These are phyloP conservation scores for Skeletonema potamos DNA, from an alignment of 108 stramenopile genomes.

Conservation along the genomic window DNA sequence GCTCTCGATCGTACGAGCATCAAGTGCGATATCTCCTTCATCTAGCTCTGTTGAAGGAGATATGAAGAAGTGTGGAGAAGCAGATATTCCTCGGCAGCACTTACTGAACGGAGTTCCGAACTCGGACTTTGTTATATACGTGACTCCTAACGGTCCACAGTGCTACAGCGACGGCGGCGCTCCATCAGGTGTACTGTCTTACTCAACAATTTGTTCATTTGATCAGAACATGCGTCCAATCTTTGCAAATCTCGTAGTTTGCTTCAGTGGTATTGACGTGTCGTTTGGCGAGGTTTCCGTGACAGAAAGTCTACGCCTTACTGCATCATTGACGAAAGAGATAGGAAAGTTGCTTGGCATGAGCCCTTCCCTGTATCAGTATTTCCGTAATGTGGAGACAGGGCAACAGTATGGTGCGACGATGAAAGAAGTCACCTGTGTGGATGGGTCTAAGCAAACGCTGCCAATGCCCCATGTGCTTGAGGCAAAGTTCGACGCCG, in stretches of 20 bases:
- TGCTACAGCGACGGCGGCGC: slow-evolving; percentile 17
- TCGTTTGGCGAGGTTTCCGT: slow-evolving; percentile 68
- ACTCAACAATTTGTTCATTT: slow-evolving; percentile 47
- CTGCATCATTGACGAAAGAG: slow-evolving; percentile 28
- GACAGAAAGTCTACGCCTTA: slow-evolving; percentile 31
- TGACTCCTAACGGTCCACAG: slow-evolving; percentile 65
- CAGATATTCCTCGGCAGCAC: slow-evolving; percentile 59
- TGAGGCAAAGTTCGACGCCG: slow-evolving; percentile 22
- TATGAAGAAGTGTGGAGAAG: slow-evolving; percentile 36
- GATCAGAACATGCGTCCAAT: slow-evolving; percentile 73
- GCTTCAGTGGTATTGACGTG: slow-evolving; percentile 69
- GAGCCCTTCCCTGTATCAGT: slow-evolving; percentile 63
- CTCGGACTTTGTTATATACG: slow-evolving; percentile 74
- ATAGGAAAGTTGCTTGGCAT: slow-evolving; percentile 71
- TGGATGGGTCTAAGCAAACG: slow-evolving; percentile 27
- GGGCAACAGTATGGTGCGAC: slow-evolving; percentile 47
- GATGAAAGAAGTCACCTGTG: slow-evolving; percentile 32
- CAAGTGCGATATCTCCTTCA: slow-evolving; percentile 20
- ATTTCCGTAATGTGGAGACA: slow-evolving; percentile 76
- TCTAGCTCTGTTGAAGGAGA: neutral
- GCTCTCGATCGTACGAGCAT: slow-evolving; percentile 30
- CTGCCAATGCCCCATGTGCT: slow-evolving; percentile 35
- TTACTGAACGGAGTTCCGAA: slow-evolving; percentile 63
- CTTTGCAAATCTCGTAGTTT: slow-evolving; percentile 74
- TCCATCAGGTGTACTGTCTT: slow-evolving; percentile 13